A percentile compares a stretch with the other conserved stretches of the same genome.
Evolutionary conservation across 805 yeast genomes (phyloP).

Genomic region (Lipomyces sp.): DNA sequence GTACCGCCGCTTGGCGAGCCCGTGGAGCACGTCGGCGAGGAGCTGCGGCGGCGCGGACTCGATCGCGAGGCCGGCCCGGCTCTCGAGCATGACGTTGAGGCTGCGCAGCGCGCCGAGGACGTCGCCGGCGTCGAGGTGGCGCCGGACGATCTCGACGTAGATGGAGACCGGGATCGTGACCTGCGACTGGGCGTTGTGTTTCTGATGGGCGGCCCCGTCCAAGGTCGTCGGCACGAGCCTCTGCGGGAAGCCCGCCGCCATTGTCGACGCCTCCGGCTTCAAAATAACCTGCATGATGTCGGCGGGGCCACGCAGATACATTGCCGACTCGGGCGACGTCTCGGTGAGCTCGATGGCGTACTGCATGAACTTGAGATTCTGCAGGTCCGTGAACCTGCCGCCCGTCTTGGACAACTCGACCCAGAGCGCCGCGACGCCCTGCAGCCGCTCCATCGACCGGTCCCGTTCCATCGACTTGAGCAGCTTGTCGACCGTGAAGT

Average conservation of each 20-base stretch:
- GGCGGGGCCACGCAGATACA: neutral
- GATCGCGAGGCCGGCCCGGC: constrained; percentile 5
- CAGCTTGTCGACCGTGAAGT: neutral
- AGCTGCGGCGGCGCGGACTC: constrained; percentile 11
- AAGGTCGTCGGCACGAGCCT: neutral
- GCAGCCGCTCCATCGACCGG: constrained; percentile 1
- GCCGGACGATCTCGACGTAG: constrained; percentile 3
- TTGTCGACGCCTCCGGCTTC: neutral
- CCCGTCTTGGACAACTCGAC: neutral
- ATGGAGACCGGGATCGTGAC: constrained; percentile 7
- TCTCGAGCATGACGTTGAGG: constrained; percentile 5
- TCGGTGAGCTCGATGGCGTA: constrained; percentile 9
- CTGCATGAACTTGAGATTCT: constrained; percentile 15
- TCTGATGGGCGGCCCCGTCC: no score
- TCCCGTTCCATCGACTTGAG: neutral
- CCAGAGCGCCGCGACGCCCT: constrained; percentile 11
- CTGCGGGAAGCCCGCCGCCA: neutral
- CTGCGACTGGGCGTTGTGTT: no score
- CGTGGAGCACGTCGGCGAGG: constrained; percentile 9
- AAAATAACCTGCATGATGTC: neutral
- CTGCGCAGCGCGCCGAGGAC: constrained; percentile 9
- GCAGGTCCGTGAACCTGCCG: constrained; percentile 3
- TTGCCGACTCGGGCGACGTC: neutral
- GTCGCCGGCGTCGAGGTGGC: constrained; percentile 5
- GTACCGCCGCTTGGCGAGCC: neutral